phyloP scores from a whole-genome alignment of 2,329 filamentous ascomycete species.

The Fusarium paranaense region DNA sequence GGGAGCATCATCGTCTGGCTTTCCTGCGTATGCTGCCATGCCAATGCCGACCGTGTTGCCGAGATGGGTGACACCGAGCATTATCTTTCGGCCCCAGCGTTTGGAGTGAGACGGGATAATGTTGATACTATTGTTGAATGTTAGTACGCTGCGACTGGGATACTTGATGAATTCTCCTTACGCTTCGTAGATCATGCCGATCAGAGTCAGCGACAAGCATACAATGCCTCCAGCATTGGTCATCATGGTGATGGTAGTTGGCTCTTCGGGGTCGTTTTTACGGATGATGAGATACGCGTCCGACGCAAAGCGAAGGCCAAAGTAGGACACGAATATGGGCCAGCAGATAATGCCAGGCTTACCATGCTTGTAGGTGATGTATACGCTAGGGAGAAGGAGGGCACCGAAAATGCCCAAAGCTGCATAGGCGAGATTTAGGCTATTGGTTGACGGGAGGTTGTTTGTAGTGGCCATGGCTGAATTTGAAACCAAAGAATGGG shows the following conservation, averaged over 20 bases:
- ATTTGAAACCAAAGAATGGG: neutral
- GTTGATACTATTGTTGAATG: neutral
- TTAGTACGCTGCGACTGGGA: neutral
- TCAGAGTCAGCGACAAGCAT: neutral
- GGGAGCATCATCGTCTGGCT: neutral
- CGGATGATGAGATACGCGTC: constrained; percentile 2
- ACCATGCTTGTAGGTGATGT: constrained; percentile 38
- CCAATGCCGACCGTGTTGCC: neutral
- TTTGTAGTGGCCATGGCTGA: neutral
- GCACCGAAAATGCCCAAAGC: neutral
- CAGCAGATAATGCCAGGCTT: constrained; percentile 47
- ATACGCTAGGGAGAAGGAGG: neutral
- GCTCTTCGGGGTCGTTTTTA: constrained; percentile 2
- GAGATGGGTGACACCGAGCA: neutral
- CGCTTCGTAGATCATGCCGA: constrained; percentile 19
- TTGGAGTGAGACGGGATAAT: neutral
- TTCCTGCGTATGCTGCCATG: constrained; percentile 9
- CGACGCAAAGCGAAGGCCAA: constrained; percentile 29
- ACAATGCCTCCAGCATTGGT: neutral
- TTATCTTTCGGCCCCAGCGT: neutral
- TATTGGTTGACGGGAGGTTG: neutral
- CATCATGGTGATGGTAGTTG: constrained; percentile 1
- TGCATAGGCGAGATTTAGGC: neutral
- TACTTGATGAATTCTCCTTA: neutral
- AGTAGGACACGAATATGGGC: constrained; percentile 41